These are phyloP conservation scores for Sechiopsis laciniata DNA, from an alignment of 306 rosid genomes.

Conservation along the genomic window DNA sequence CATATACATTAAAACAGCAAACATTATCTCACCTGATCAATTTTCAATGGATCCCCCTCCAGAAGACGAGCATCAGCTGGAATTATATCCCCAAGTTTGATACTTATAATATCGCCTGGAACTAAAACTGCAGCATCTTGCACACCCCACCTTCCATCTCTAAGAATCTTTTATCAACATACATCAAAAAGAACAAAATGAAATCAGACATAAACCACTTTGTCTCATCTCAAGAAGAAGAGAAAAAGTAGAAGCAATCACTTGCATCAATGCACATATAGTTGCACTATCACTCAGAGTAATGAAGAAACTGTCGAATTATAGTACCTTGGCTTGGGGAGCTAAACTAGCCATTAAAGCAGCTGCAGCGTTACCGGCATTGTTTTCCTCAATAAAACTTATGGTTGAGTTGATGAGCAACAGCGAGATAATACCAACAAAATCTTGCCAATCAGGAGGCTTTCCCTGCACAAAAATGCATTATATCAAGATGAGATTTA, in stretches of 20 bases:
- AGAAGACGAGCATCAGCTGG: too few relatives aligned
- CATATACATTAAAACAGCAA: not conserved
- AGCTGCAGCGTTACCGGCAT: conserved; percentile 27
- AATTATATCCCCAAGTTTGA: too few relatives aligned
- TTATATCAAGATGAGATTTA: not conserved
- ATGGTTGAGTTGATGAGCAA: conserved; percentile 23
- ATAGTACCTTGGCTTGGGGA: conserved; percentile 24
- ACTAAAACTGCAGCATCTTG: conserved; percentile 29
- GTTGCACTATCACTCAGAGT: not conserved
- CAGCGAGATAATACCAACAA: not conserved
- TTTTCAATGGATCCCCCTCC: too few relatives aligned
- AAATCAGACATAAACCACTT: not conserved
- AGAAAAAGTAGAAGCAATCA: not conserved
- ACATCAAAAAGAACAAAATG: conserved; percentile 11
- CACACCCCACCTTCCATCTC: conserved; percentile 95
- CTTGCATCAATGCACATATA: not conserved
- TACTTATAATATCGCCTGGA: too few relatives aligned
- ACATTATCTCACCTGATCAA: conserved; percentile 60
- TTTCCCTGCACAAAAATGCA: not conserved
- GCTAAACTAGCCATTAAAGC: conserved; percentile 26
- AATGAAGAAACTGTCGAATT: not conserved
- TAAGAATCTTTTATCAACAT: conserved; percentile 58
- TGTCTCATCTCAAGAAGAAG: not conserved
- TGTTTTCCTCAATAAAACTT: conserved; percentile 26
- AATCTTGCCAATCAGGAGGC: too few relatives aligned